phyloP scores from a whole-genome alignment of 2,329 filamentous ascomycete genomes.

The Alternaria sp. region DNA sequence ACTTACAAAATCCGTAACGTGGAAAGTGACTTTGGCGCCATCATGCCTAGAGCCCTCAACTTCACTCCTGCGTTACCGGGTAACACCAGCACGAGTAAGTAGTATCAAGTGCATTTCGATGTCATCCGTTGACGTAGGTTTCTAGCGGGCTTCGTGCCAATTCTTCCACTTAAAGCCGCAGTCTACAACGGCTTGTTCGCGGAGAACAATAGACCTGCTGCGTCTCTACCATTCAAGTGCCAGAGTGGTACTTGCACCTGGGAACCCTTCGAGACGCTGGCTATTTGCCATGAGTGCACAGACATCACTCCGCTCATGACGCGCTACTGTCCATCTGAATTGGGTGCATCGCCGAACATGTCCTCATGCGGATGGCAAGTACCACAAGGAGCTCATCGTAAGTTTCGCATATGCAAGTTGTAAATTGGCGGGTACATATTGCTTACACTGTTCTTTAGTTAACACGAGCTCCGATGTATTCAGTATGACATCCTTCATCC shows the following conservation, averaged over 20 bases:
- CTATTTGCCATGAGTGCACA: slow-evolving; percentile 18
- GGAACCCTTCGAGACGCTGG: slow-evolving; percentile 16
- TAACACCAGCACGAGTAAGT: slow-evolving; percentile 21
- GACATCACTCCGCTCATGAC: slow-evolving; percentile 17
- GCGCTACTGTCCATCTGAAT: slow-evolving; percentile 16
- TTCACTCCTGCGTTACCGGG: slow-evolving; percentile 13
- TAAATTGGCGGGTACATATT: neutral
- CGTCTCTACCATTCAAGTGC: slow-evolving; percentile 17
- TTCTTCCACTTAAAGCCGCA: slow-evolving; percentile 18
- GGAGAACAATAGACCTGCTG: slow-evolving; percentile 20
- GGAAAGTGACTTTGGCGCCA: slow-evolving; percentile 16
- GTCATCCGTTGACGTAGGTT: neutral
- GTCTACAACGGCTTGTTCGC: slow-evolving; percentile 22
- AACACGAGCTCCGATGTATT: slow-evolving; percentile 24
- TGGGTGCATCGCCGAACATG: slow-evolving; percentile 10
- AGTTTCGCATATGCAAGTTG: neutral
- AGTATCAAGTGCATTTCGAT: neutral
- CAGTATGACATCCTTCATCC: slow-evolving; percentile 24
- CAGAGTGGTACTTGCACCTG: slow-evolving; percentile 18
- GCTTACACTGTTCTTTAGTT: neutral
- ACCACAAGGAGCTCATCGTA: slow-evolving; percentile 11
- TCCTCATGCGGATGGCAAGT: slow-evolving; percentile 19
- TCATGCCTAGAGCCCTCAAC: slow-evolving; percentile 17
- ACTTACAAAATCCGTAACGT: slow-evolving; percentile 18
- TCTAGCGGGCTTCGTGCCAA: slow-evolving; percentile 19